Percentiles rank a stretch among this genome's conserved stretches.
phyloP scores from a whole-genome alignment of 768 basidiomycete genomes.

The Auricularia auricula-judae region DNA sequence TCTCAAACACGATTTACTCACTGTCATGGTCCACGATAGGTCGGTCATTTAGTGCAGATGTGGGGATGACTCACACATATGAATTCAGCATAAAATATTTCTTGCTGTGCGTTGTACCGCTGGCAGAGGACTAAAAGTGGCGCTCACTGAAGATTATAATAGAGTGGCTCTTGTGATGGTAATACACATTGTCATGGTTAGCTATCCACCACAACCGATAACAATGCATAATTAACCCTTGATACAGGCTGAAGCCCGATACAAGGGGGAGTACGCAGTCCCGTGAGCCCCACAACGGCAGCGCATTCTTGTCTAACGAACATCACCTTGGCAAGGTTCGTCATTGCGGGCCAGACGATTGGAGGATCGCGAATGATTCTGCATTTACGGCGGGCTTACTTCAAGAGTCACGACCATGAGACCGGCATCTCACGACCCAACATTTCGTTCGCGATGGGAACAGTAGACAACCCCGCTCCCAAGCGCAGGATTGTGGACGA shows the following conservation, averaged over 20 bases:
- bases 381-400: neutral
- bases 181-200: no score
- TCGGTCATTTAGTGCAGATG: neutral
- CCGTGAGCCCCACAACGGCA: neutral
- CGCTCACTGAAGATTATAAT: no score
- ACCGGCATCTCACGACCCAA: no score
- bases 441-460: no score
- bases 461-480: no score
- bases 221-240: neutral
- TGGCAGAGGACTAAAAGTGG: no score
- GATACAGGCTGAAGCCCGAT: neutral
- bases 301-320: neutral
- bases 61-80: neutral
- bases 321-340: neutral
- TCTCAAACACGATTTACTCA: neutral
- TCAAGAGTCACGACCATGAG: neutral
- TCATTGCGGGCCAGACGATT: neutral
- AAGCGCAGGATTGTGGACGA: no score
- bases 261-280: neutral
- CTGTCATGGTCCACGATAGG: neutral
- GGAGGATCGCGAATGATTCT: neutral
- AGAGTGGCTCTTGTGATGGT: no score
- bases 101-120: neutral
- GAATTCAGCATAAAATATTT: neutral
- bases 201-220: no score